Evolutionary conservation across 345 rosid species (phyloP).

Genomic region (Camelina laxa): DNA sequence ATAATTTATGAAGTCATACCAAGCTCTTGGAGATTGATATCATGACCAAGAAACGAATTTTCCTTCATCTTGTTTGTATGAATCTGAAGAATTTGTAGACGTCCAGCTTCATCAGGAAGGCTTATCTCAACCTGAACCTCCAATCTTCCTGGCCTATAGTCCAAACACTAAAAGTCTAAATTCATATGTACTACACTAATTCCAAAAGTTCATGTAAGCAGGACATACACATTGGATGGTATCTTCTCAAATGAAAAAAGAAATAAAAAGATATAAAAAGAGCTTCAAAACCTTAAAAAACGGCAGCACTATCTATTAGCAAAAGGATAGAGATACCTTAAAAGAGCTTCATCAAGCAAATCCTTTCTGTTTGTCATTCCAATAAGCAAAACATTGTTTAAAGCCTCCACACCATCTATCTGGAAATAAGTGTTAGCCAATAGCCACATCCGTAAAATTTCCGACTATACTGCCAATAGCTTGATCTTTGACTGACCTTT

Average conservation of each 20-base stretch:
- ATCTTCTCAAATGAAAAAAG: slow-evolving; percentile 1
- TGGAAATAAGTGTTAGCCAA: slow-evolving; percentile 49
- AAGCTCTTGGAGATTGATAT: slow-evolving; percentile 84
- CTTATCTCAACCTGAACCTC: slow-evolving; percentile 99
- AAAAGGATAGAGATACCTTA: slow-evolving; percentile 61
- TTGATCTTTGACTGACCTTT: slow-evolving; percentile 63
- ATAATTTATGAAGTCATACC: slow-evolving; percentile 54
- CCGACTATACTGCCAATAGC: neutral
- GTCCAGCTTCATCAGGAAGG: slow-evolving; percentile 99
- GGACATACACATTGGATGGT: slow-evolving; percentile 3
- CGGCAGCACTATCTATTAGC: neutral
- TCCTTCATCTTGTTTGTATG: slow-evolving; percentile 99
- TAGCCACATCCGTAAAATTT: slow-evolving; percentile 20
- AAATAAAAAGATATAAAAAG: neutral
- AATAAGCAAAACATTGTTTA: slow-evolving; percentile 96
- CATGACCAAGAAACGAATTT: slow-evolving; percentile 88
- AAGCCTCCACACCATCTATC: slow-evolving; percentile 99
- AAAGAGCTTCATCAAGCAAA: slow-evolving; percentile 98
- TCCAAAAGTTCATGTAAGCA: slow-evolving; percentile 11
- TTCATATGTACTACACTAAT: neutral
- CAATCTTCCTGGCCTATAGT: slow-evolving; percentile 87
- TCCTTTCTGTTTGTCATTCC: slow-evolving; percentile 99
- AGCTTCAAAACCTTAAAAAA: slow-evolving; percentile 20
- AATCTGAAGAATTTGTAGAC: slow-evolving; percentile 93
- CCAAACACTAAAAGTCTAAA: slow-evolving; percentile 30